Conservation (phyloP, 495 filamentous ascomycete genomes). For the Aspergillus leporis region DNA sequence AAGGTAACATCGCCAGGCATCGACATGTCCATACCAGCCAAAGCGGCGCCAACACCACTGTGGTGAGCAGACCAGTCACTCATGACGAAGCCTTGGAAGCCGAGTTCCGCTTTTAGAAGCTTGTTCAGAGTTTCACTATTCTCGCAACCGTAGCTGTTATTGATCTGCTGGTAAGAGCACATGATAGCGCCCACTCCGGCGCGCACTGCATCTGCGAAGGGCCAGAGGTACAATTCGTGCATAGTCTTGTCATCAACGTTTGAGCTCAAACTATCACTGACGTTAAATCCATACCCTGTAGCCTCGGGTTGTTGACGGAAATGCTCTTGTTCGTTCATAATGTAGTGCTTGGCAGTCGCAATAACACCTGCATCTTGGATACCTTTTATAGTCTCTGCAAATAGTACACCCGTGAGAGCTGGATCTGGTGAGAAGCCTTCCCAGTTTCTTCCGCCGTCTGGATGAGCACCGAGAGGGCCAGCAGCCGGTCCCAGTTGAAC, state of each 20-base stretch:
- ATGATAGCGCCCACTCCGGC: slow-evolving; percentile 82
- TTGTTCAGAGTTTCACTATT: slow-evolving; percentile 78
- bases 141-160: slow-evolving; percentile 69
- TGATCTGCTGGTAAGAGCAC: slow-evolving; percentile 91
- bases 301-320: slow-evolving; percentile 77
- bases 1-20: slow-evolving; percentile 91
- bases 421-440: slow-evolving; percentile 70
- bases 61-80: slow-evolving; percentile 90
- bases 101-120: slow-evolving; percentile 86
- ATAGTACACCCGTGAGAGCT: slow-evolving; percentile 70
- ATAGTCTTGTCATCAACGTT: slow-evolving; percentile 93
- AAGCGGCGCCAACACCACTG: slow-evolving; percentile 71
- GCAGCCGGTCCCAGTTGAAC: slow-evolving; percentile 87
- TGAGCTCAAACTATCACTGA: slow-evolving; percentile 65
- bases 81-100: slow-evolving; percentile 94
- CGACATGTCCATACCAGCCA: slow-evolving; percentile 90
- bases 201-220: slow-evolving; percentile 73
- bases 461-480: slow-evolving; percentile 74
- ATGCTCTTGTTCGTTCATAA: slow-evolving; percentile 75
- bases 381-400: slow-evolving; percentile 74
- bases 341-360: slow-evolving; percentile 81
- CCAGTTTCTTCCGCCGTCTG: slow-evolving; percentile 90
- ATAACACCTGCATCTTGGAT: slow-evolving; percentile 81
- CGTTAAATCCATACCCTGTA: slow-evolving; percentile 60
- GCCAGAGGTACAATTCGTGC: slow-evolving; percentile 94